Base-by-base conservation (phyloP, 129 eudicot species). In the Chrysanthemum lavandulifolium region DNA sequence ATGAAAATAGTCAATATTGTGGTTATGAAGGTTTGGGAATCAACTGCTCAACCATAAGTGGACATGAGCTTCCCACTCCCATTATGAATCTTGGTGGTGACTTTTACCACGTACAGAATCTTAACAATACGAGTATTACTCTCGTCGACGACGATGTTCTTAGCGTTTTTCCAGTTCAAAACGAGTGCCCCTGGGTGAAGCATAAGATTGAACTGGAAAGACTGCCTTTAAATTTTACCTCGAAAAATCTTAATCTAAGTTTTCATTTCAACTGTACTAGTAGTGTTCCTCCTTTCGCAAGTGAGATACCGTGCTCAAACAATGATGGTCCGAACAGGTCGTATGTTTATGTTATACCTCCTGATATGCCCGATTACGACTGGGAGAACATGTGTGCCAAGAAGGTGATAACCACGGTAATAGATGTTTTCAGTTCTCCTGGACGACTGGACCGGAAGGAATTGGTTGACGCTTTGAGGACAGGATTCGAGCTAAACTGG, bases 1-100 rank as follows among this genome's bases (percentile, higher is more conserved):
- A 4, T 57, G 13, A 13, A 43, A 0, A 65, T 13, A 0, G 6
- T 13, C 65, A 51, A 10, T 15, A 8, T 16, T 83, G 87, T 64
- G 87, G 87, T 11, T 83, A 83, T 18, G 2, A 43, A 6, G 76
- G 70, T 61, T 75, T 83, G 8, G 81, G 87, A 3, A 56, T 83
- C 60, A 58, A 61, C 13, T 83, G 87, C 61, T 23, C 61, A 40
- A 7, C 4, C 54, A 2, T 15, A 25, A 18, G 2, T 7, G 5
- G 12, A 11, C 2, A 0, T 1, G 19, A 60, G 6, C n/a, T 1
- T 52, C 73, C 78, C 53, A 27, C 29, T 27, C 29, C 29, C 43
- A 16, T 3, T 12, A 57, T 79, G 13, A 0, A 5, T 1, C 14
- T 79, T 3, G 65, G 48, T 6, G 0, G 8, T 0, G 67, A 61